These are phyloP conservation scores for Aquanectria penicillioides DNA, from an alignment of 2,329 filamentous ascomycete species.

Conservation along the genomic window DNA sequence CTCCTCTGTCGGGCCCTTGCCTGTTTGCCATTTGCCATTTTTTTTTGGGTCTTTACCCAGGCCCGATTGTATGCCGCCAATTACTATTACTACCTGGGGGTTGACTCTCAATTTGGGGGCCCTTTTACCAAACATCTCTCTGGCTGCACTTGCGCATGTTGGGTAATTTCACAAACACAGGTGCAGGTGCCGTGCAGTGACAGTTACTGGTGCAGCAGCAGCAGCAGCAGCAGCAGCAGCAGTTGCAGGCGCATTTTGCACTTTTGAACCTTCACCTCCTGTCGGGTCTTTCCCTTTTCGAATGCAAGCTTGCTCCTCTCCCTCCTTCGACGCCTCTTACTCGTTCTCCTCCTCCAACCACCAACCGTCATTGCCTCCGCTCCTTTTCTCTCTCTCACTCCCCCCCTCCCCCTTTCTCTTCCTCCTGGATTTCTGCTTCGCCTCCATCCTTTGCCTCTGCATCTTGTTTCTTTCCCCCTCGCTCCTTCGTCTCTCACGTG, in stretches of 20 bases:
- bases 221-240: too few species aligned
- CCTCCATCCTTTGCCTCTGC: not conserved
- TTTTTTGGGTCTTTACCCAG: too few species aligned
- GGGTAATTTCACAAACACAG: too few species aligned
- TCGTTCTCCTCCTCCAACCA: constrained; percentile 7
- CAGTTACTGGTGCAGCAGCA: too few species aligned
- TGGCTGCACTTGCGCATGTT: too few species aligned
- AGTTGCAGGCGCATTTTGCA: too few species aligned
- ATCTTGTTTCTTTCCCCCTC: not conserved
- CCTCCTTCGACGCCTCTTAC: constrained; percentile 14
- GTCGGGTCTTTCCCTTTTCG: not conserved
- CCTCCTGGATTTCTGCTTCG: not conserved
- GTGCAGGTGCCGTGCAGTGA: too few species aligned
- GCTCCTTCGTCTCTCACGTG: not conserved
- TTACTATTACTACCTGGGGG: too few species aligned
- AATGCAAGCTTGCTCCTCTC: not conserved
- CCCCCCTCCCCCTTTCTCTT: not conserved
- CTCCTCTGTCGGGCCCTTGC: not conserved
- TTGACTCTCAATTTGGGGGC: too few species aligned
- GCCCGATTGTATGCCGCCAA: too few species aligned
- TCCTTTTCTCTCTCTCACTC: constrained; percentile 1
- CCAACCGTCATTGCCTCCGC: not conserved
- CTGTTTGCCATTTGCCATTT: not conserved
- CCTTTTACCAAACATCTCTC: too few species aligned
- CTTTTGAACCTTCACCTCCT: not conserved